Evolutionary conservation across 345 rosid species (phyloP), one percentile per base, ranked within the genome.

Genomic region (Noccaea bulbosa): DNA sequence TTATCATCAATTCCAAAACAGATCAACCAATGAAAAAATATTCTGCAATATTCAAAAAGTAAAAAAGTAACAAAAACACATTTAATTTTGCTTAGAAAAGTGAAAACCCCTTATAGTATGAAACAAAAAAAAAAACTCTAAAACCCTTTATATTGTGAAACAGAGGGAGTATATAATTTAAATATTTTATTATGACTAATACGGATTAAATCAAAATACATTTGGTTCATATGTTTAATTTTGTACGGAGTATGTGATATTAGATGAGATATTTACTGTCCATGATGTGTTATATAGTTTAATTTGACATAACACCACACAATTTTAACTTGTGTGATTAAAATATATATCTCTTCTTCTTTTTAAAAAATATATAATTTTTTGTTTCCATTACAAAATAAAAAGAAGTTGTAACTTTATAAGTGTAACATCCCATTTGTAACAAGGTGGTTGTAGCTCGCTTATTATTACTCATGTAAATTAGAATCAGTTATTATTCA

Each of bases 161-260:
- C n/a, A n/a, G n/a, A n/a, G n/a, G n/a, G n/a, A n/a, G n/a, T n/a
- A 10, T 46, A 41, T 33, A 27, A 27, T 27, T 27, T 27, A 27
- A 27, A 27, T 56, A 49, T 17, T 33, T 73, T 52, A 48, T 39
- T 47, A 57, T 47, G 67, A 65, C 52, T 45, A 5, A 72, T 56
- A 65, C 39, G 46, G 40, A 49, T 48, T 43, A 37, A 37, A 37
- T 35, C 43, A 64, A 10, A 35, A 41, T 52, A 43, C 57, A n/a
- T 5, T 20, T 14, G 12, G 33, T 72, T 56, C 61, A 51, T 11
- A 11, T 40, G 2, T 50, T 40, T 50, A 4, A 32, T 30, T 71
- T 27, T 27, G 30, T 27, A 27, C 4, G 30, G 12, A 4, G 27
- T 50, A 40, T 49, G 22, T n/a, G 8, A 56, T 14, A 45, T 12